phyloP scores from a whole-genome alignment of 495 filamentous ascomycete genomes.

The Copromyces sp. region DNA sequence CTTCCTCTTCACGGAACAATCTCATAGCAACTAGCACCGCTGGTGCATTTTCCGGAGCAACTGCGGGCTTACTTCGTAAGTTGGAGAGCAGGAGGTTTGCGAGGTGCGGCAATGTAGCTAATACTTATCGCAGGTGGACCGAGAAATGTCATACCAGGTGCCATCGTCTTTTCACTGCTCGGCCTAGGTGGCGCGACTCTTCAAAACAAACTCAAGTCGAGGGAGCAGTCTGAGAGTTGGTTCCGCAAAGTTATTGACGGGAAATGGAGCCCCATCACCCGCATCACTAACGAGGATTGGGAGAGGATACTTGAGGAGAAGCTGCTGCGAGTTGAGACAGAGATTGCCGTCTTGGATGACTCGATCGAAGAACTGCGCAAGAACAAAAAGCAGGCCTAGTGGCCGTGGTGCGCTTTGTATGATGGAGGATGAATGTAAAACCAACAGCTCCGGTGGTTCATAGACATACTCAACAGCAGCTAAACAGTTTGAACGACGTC shows the following conservation, averaged over 20 bases:
- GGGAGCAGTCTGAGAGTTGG: background rate
- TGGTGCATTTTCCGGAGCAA: slow-evolving; percentile 58
- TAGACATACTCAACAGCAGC: background rate
- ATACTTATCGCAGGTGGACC: slow-evolving; percentile 27
- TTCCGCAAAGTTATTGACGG: slow-evolving; percentile 34
- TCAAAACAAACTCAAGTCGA: slow-evolving; percentile 8
- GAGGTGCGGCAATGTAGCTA: slow-evolving; percentile 1
- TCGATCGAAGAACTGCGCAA: slow-evolving; percentile 53
- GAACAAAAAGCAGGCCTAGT: slow-evolving; percentile 8
- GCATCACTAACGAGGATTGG: slow-evolving; percentile 72
- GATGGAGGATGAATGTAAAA: background rate
- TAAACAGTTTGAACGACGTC: background rate
- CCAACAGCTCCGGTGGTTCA: background rate
- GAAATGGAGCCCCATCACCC: slow-evolving; percentile 74
- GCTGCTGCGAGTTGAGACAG: slow-evolving; percentile 65
- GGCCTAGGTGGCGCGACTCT: slow-evolving; percentile 29
- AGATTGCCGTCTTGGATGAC: slow-evolving; percentile 81
- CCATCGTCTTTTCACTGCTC: slow-evolving; percentile 25
- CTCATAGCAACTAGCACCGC: slow-evolving; percentile 55
- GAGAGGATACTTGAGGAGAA: slow-evolving; percentile 64
- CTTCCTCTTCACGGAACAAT: slow-evolving; percentile 39
- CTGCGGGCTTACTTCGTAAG: slow-evolving; percentile 57
- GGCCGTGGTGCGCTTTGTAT: background rate
- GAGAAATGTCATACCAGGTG: slow-evolving; percentile 32
- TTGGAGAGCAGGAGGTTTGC: slow-evolving; percentile 4